Conservation (phyloP, 2,329 filamentous ascomycete genomes). For the Verticillium tricorpus region DNA sequence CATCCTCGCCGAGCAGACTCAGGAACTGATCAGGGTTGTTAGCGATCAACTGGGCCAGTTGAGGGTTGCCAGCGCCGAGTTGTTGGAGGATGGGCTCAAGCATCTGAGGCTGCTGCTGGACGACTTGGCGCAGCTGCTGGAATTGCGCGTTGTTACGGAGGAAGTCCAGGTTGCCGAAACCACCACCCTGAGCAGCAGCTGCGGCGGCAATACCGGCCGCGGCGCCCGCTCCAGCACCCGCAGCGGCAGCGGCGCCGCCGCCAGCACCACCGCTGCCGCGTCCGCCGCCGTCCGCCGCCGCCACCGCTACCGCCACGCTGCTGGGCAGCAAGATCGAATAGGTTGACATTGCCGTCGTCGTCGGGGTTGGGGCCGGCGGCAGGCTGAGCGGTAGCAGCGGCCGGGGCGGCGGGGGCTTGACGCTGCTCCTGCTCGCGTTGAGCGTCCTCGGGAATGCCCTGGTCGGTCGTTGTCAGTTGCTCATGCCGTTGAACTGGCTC, state of each 20-base stretch:
- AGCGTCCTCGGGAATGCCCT: constrained; percentile 89
- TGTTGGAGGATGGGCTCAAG: constrained; percentile 96
- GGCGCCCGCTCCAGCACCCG: constrained; percentile 38
- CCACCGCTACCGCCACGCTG: constrained; percentile 48
- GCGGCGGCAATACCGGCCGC: constrained; percentile 30
- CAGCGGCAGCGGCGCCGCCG: constrained; percentile 34
- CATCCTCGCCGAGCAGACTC: constrained; percentile 81
- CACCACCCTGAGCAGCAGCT: constrained; percentile 47
- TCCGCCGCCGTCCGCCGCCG: constrained; percentile 37
- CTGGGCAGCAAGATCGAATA: constrained; percentile 90
- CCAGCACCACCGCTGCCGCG: constrained; percentile 37
- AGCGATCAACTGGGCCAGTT: constrained; percentile 87
- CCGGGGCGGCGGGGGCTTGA: constrained; percentile 34
- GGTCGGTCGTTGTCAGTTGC: neutral
- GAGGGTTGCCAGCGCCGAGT: constrained; percentile 89
- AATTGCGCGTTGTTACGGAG: constrained; percentile 94
- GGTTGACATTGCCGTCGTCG: constrained; percentile 70
- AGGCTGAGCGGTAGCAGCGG: constrained; percentile 31
- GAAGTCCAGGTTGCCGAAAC: constrained; percentile 88
- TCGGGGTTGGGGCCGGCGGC: constrained; percentile 40
- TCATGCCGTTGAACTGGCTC: neutral
- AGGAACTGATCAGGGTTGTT: constrained; percentile 92
- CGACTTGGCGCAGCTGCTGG: constrained; percentile 93
- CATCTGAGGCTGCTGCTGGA: constrained; percentile 98
- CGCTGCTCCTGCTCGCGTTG: constrained; percentile 63